Evolutionary conservation across 1,139 yeast genomes (phyloP), one percentile per base, ranked within the genome.

Genomic region (Saccharomyces pastorianus): DNA sequence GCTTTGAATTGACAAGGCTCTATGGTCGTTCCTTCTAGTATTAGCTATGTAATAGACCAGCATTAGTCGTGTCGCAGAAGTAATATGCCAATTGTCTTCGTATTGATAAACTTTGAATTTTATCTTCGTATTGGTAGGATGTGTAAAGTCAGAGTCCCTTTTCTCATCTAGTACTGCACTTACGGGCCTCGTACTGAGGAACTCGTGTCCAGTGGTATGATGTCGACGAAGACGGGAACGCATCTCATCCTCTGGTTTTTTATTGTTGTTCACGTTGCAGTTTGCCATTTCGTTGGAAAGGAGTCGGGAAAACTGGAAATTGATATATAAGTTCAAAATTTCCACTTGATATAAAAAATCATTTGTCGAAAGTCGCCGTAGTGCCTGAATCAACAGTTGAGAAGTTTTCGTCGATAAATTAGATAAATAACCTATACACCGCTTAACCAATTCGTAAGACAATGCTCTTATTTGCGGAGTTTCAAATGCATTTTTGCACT

Each of bases 41-140:
- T 84, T 85, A 1, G 88, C 84, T 50, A 72, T 71, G 62, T 79
- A 79, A 34, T 85, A 76, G 11, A 82, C 66, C 0, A 82, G 75
- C 60, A 87, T 71, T 0, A 84, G 74, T 31, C 78, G 73, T 1
- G 87, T 82, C 0, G 89, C 89, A 0, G 89, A 77, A 48, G 78
- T 74, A 29, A 90, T 73, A 59, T 84, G 89, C 96, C 97, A 91
- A 64, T 88, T 91, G 55, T 79, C 77, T 0, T 87, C 84, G 67
- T 91, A 93, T 61, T 82, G 84, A 48, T 78, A 79, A 2, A 83
- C 67, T 55, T 77, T 78, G 27, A 84, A 79, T 65, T 76, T 83
- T 17, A 76, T 20, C 26, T 38, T 38, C 11, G n/a, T 6, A 11
- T 38, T 38, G 44, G 25, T 11, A 8, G 44, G 44, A 38, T 38